Base-by-base conservation (phyloP, 2,329 filamentous ascomycete genomes). In the Fonsecaea pedrosoi region DNA sequence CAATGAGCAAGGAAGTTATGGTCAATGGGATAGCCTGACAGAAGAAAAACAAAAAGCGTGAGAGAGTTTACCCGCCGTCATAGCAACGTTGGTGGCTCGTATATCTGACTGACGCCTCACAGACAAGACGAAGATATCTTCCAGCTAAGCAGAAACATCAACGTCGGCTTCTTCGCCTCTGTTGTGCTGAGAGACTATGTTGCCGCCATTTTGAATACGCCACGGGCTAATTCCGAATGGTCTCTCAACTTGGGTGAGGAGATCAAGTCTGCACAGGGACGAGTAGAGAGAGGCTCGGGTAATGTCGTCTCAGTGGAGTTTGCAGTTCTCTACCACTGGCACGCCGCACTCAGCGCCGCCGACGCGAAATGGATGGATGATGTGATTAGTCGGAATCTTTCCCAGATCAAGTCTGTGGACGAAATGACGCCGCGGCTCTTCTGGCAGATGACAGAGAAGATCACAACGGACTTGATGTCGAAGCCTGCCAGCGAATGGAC, bases 121-220 rank as follows among this genome's bases (percentile, higher is more conserved):
- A 78, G 79, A 77, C 80, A 82, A 78, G 81, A 81, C 73, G 78
- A 83, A 57, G 81, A 83, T 62, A 77, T 83, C 64, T 83, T 84
- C 72, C 82, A 83, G 67, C 70, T 82, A 12, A 72, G 77, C 13
- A 76, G 81, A 50, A 82, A 82, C 67, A 82, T 82, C 70, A 83
- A 82, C 64, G 80, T 82, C 18, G 81, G 80, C 38, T 82, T 81
- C 71, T 83, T 82, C 72, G 80, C 80, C 1, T 77, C 79, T 0
- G 79, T 82, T 3, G 80, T 82, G 1, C 67, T 83, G 45, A 80
- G 78, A 60, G 81, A 83, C 68, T 82, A 82, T 66, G 81, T 82
- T 18, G 76, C 78, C 4, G 78, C 80, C n/a, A 82, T 82, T 70
- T 73, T 82, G 54, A 82, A 82, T 66, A 81, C 79, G 4, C 78